Evolutionary conservation across 495 filamentous ascomycete species (phyloP), one percentile per base, ranked within the genome.

Genomic region (Penicillium pancosmium): DNA sequence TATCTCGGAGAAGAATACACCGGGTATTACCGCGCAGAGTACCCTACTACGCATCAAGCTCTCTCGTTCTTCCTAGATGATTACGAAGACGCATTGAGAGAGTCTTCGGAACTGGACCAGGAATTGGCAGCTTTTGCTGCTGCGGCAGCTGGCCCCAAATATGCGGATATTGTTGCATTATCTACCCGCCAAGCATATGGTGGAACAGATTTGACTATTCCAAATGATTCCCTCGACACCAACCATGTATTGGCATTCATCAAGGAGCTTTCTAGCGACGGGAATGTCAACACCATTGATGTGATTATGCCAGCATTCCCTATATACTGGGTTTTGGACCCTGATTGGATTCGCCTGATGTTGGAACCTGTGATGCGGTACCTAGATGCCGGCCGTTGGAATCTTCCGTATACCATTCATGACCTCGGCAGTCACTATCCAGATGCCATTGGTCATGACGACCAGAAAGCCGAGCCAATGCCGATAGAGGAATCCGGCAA

Each of bases 261-360:
- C 57, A 83, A 84, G 55, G 80, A 83, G 62, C 76, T 83, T 25
- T 79, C 75, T 8, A 80, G 74, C 31, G 72, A 84, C 56, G 81
- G 80, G 9, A 81, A 83, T 52, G 64, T 81, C 50, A 83, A 83
- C 53, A 84, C 80, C 3, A 68, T 84, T 23, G 82, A 83, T 56
- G 72, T 83, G 15, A 80, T 83, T 35, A 80, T 77, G 66, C 78
- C 78, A 1, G 73, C 73, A 1, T 76, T 78, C 54, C 79, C 80
- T 7, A 72, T 80, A n/a, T 79, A 82, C 53, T 80, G 77, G 58
- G 69, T 79, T 31, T 59, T 81, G 54, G 71, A 77, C 46, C 78
- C 80, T 8, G 71, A 79, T 36, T 81, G 79, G 61, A 78, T 83
- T 51, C 75, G 77, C 5, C 59, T 81, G 5, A 55, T 82, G 35